Evolutionary conservation across 192 early-diverging fungal species (phyloP).

Genomic region (Irineochytrium annulatum): DNA sequence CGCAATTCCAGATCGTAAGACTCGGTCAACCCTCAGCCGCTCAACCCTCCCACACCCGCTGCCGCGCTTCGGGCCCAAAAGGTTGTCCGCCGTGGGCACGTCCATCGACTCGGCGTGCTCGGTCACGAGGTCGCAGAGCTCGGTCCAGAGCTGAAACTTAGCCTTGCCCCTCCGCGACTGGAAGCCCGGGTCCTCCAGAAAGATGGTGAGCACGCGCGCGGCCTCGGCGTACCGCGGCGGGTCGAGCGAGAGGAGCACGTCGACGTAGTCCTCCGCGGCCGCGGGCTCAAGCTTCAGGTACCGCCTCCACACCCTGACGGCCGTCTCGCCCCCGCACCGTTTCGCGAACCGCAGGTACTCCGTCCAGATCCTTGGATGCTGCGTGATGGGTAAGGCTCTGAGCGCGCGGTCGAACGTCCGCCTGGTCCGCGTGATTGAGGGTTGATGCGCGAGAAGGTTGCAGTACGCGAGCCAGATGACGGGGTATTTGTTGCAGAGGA

Average conservation of each 20-base stretch:
- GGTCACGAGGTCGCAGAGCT: slow-evolving; percentile 76
- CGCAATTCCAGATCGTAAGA: slow-evolving; percentile 80
- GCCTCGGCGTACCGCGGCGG: slow-evolving; percentile 71
- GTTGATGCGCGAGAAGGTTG: slow-evolving; percentile 62
- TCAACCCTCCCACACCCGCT: slow-evolving; percentile 36
- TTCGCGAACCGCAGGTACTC: slow-evolving; percentile 78
- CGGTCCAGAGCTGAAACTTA: slow-evolving; percentile 70
- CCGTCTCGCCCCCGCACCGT: slow-evolving; percentile 73
- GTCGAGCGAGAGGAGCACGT: slow-evolving; percentile 53
- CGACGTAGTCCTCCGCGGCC: slow-evolving; percentile 69
- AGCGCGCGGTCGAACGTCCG: slow-evolving; percentile 89
- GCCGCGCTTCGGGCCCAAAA: slow-evolving; percentile 31
- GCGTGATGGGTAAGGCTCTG: slow-evolving; percentile 84
- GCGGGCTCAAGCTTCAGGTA: slow-evolving; percentile 85
- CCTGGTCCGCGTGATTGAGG: slow-evolving; percentile 61
- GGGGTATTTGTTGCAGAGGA: slow-evolving; percentile 96
- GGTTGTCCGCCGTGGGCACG: slow-evolving; percentile 32
- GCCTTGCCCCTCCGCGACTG: slow-evolving; percentile 58
- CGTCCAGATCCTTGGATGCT: slow-evolving; percentile 87
- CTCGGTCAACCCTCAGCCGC: slow-evolving; percentile 67
- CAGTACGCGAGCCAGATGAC: slow-evolving; percentile 85
- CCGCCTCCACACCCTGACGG: slow-evolving; percentile 72
- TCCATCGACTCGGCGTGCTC: slow-evolving; percentile 64
- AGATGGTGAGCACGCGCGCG: slow-evolving; percentile 59
- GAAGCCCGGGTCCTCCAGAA: slow-evolving; percentile 74